Base-by-base conservation (phyloP, 2,329 filamentous ascomycete species). In the Sporothrix curviconia region DNA sequence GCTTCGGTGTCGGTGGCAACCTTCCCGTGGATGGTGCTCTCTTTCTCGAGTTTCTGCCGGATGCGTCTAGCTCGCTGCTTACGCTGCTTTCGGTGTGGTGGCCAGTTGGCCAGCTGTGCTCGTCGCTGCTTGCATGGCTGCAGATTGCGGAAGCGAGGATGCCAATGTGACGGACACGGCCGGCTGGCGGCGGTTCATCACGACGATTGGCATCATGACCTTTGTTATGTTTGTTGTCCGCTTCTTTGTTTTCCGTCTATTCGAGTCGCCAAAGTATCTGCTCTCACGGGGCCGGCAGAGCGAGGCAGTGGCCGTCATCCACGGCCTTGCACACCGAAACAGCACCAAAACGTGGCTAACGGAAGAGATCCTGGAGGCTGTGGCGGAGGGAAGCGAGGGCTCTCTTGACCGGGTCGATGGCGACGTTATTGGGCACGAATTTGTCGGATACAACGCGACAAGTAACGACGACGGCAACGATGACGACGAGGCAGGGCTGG, bases 11-110 rank as follows among this genome's bases (percentile, higher is more conserved):
- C 7, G 86, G 86, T 24, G 89, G 90, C 5, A 92, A 90, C 66
- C 73, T 92, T 19, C 87, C 87, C 1, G 86, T 92, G 1, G 89
- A 92, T 68, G 87, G 88, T 34, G 87, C 89, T 0, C 75, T 94
- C 3, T 94, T 95, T 68, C 78, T 95, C 37, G 90, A 95, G 66
- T 92, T 92, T 63, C 73, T 95, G 1, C 90, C 90, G 0, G 85
- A 86, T 58, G 81, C 85, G 0, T 86, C 83, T n/a, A 84, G 83
- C 61, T 83, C 84, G 32, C 78, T 94, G 14, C 75, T 94, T 30
- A 94, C 89, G 0, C 76, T 92, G 49, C 76, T 95, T n/a, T 90
- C 87, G 7, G 81, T 91, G 7, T 94, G 89, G 86, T 95, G 90
- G 89, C 88, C 90, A 0, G 73, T 95, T 17, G 90, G 90, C 6